phyloP scores from a whole-genome alignment of 2,329 filamentous ascomycete genomes.

The Ophiostoma montium region DNA sequence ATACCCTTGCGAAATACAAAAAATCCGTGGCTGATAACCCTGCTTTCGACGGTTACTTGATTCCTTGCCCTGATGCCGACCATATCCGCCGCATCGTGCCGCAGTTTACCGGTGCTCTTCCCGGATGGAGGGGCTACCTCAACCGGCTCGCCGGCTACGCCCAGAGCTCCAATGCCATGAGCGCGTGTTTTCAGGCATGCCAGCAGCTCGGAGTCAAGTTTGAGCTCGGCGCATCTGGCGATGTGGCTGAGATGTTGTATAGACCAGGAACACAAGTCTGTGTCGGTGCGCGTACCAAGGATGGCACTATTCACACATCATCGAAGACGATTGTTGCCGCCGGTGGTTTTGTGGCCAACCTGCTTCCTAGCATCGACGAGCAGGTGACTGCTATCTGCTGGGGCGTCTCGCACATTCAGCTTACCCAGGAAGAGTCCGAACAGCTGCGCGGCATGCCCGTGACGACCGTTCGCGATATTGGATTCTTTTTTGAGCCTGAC shows the following conservation, averaged over 20 bases:
- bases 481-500: conserved; percentile 29
- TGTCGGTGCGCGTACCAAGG: not conserved
- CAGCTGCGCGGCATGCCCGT: conserved; percentile 43
- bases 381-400: not conserved
- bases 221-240: not conserved
- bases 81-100: conserved; percentile 24
- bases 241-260: not conserved
- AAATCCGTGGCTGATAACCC: not conserved
- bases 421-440: conserved; percentile 29
- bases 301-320: not conserved
- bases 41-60: not conserved
- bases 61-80: conserved; percentile 26
- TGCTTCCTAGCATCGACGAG: not conserved
- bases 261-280: not conserved
- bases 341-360: not conserved
- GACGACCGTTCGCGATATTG: conserved; percentile 45
- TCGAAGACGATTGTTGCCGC: not conserved
- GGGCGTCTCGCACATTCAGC: not conserved
- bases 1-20: not conserved
- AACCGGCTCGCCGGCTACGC: conserved; percentile 44
- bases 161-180: conserved; percentile 37
- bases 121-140: conserved; percentile 43
- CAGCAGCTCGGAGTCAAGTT: not conserved
- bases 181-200: conserved; percentile 22
- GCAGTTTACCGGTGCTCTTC: conserved; percentile 33